Percentiles rank a stretch among this genome's conserved stretches.
Conservation (phyloP, 2,329 filamentous ascomycete genomes). For the Fusarium kyushuense region DNA sequence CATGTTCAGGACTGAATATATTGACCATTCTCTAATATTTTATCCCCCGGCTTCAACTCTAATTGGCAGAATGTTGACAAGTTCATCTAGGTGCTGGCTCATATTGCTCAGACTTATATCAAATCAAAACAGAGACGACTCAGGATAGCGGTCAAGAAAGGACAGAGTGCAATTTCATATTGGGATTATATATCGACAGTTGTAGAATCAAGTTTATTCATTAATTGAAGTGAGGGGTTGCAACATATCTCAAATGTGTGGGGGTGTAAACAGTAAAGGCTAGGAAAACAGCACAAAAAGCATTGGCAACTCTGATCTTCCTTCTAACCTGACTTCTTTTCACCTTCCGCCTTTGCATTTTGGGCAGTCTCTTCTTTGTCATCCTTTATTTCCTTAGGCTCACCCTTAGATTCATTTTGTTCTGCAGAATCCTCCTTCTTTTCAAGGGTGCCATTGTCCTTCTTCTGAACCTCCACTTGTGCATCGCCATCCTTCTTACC, state of each 20-base stretch:
- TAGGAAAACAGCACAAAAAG: not conserved
- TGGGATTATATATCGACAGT: too few relatives aligned
- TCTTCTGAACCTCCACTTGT: not conserved
- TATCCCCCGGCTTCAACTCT: too few relatives aligned
- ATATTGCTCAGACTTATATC: too few relatives aligned
- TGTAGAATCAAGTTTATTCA: not conserved
- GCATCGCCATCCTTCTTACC: constrained; percentile 39
- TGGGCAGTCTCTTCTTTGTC: not conserved
- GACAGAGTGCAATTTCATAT: too few relatives aligned
- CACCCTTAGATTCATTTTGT: not conserved
- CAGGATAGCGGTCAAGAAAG: too few relatives aligned
- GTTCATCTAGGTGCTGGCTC: too few relatives aligned
- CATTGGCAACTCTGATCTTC: too few relatives aligned
- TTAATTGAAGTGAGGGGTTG: not conserved
- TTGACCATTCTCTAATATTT: too few relatives aligned
- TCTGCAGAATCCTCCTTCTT: not conserved
- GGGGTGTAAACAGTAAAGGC: not conserved
- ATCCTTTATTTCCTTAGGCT: not conserved
- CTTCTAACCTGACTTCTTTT: constrained; percentile 1
- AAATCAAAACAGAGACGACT: too few relatives aligned
- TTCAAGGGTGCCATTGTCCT: not conserved
- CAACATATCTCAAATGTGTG: not conserved
- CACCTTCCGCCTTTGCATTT: not conserved
- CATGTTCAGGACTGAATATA: too few relatives aligned
- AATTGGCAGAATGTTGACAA: too few relatives aligned